Evolutionary conservation across 768 basidiomycete species (phyloP), one percentile per base, ranked within the genome.

Genomic region (Psilocybe cubensis): DNA sequence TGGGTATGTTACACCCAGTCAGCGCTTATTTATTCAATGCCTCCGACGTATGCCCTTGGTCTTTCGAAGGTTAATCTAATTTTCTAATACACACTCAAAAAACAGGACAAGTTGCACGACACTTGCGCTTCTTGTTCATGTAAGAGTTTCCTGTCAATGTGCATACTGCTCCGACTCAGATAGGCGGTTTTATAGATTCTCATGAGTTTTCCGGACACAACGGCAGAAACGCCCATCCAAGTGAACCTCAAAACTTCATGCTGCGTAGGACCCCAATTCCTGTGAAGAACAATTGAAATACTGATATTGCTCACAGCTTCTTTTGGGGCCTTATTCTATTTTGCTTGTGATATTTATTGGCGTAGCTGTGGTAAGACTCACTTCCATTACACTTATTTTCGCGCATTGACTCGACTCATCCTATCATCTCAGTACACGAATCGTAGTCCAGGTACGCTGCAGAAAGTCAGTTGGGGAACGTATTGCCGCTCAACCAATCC

Each of bases 21-120:
- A 12, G 68, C 70, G 0, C 65, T 78, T 14, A 67, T 73, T 18
- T 73, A 76, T 56, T 61, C 73, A 21, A 67, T 71, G 11, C 72
- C 74, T 14, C 63, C 66, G 18, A 62, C 63, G 66, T 66, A 51
- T 57, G 24, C 29, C 35, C 7, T 56, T 10, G 11, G 12, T 12
- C 44, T 27, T 14, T 25, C n/a, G n/a, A n/a, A n/a, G n/a, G 18
- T 44, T 7, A 7, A 18, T 20, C 14, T 23, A 8, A 9, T 10
- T 25, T 23, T 14, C 12, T n/a, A 2, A 12, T 3, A 46, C 18
- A 17, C 40, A n/a, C 23, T 45, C 14, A 50, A 46, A 17, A 17
- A 18, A 56, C 33, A 68, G 66, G 1, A 64, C 61, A 14, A 61
- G 54, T 17, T 60, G 59, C 31, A 62, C 66, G 11, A 68, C 66